phyloP scores from a whole-genome alignment of 2,329 filamentous ascomycete genomes.

The Xylariaceae sp. region DNA sequence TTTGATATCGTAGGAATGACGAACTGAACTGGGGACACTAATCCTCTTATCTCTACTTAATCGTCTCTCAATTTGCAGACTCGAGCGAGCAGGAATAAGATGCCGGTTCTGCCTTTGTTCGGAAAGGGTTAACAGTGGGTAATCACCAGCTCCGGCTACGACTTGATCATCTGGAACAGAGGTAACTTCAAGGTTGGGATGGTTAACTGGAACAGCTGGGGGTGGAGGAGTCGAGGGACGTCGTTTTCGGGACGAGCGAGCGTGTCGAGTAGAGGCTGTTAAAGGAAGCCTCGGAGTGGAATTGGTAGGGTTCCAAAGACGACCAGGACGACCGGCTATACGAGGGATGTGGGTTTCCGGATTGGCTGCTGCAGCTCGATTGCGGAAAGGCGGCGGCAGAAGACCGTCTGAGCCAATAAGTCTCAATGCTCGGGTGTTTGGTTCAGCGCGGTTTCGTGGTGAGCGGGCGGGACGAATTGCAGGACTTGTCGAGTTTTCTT shows the following conservation, averaged over 20 bases:
- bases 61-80: slow-evolving; percentile 56
- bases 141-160: slow-evolving; percentile 51
- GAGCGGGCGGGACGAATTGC: slow-evolving; percentile 20
- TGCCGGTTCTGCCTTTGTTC: slow-evolving; percentile 56
- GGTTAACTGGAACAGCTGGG: slow-evolving; percentile 56
- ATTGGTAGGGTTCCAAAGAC: slow-evolving; percentile 67
- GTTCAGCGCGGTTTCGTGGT: slow-evolving; percentile 28
- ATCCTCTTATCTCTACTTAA: slow-evolving; percentile 54
- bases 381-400: slow-evolving; percentile 53
- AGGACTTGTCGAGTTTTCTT: background rate
- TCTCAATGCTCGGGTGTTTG: slow-evolving; percentile 32
- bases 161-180: slow-evolving; percentile 45
- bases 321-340: slow-evolving; percentile 51
- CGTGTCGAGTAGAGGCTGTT: slow-evolving; percentile 35
- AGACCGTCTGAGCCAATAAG: slow-evolving; percentile 26
- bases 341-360: slow-evolving; percentile 43
- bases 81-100: slow-evolving; percentile 51
- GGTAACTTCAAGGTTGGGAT: slow-evolving; percentile 49
- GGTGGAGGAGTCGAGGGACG: slow-evolving; percentile 61
- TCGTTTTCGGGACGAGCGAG: slow-evolving; percentile 45
- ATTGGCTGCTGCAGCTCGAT: slow-evolving; percentile 42
- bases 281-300: slow-evolving; percentile 55
- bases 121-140: slow-evolving; percentile 57
- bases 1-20: slow-evolving; percentile 60
- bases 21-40: slow-evolving; percentile 60